These are phyloP conservation scores for Talinum fruticosum DNA, from an alignment of 148 eudicot genomes.

Conservation along the genomic window DNA sequence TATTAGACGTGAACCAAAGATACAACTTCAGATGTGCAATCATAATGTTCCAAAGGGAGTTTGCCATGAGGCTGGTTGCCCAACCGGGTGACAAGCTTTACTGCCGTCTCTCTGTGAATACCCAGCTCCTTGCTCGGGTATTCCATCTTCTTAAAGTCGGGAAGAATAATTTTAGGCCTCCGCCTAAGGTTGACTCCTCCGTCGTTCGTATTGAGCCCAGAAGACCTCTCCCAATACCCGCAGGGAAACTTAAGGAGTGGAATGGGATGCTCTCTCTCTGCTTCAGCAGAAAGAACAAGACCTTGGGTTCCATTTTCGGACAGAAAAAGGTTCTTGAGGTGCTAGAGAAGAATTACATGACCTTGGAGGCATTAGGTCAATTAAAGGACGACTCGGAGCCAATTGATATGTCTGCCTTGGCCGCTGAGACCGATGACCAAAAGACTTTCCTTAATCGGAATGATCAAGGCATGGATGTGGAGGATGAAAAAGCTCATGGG, in stretches of 20 bases:
- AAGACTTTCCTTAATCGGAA: conserved; percentile 30
- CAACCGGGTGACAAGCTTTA: conserved; percentile 89
- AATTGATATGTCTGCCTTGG: conserved; percentile 43
- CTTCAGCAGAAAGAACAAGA: conserved; percentile 82
- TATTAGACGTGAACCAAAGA: conserved; percentile 51
- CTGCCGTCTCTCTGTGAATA: conserved; percentile 86
- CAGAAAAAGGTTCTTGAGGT: conserved; percentile 60
- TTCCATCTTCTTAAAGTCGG: conserved; percentile 85
- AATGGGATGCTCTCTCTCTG: conserved; percentile 78
- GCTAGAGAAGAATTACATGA: conserved; percentile 85
- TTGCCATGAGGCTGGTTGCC: conserved; percentile 92
- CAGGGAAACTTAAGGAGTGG: conserved; percentile 80
- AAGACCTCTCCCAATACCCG: conserved; percentile 68
- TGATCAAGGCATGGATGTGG: conserved; percentile 51
- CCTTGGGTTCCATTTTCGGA: conserved; percentile 73
- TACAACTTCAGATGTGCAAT: conserved; percentile 83
- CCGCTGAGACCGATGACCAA: conserved; percentile 38
- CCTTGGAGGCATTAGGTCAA: conserved; percentile 36
- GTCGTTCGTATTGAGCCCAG: conserved; percentile 92
- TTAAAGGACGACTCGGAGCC: conserved; percentile 33
- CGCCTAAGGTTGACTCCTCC: conserved; percentile 94
- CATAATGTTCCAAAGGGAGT: conserved; percentile 87
- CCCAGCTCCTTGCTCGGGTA: conserved; percentile 74
- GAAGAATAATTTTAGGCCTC: conserved; percentile 85
- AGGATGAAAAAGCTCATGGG: conserved; percentile 47